Evolutionary conservation across 2,329 filamentous ascomycete species (phyloP), one percentile per base, ranked within the genome.

Genomic region (Pseudocercospora cruenta): DNA sequence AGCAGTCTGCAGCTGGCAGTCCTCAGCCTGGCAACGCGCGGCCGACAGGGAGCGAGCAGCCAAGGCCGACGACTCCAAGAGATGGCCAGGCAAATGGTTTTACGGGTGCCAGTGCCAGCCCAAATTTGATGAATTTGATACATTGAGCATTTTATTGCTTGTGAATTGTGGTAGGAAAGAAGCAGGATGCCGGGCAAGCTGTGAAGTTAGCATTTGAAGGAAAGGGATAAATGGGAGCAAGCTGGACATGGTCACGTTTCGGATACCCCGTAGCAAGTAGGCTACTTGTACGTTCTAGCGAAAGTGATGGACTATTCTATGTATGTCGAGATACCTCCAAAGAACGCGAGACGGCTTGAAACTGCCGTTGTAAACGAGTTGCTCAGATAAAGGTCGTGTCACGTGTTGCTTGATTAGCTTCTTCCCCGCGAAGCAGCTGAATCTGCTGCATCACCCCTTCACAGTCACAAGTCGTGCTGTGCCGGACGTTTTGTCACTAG

Each of bases 41-140:
- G 54, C 64, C 62, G 8, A 61, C 61, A 60, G 68, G 66, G 5
- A 64, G 66, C 19, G 67, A 70, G 33, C 54, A 66, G 36, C 62
- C 67, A 24, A 67, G 68, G 33, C 71, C 73, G 4, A 70, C 68
- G 8, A 74, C 75, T 45, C 74, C 74, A 22, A 69, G 69, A 55
- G 70, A 69, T 16, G 70, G 65, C 21, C 71, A 71, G 54, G 65
- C 63, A 19, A 73, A 72, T 55, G 71, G 70, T 10, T 62, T 58
- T 14, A 63, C 64, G 28, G 77, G 77, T 16, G 77, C 82, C 14
- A 83, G 82, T 67, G 82, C 82, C 12, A 83, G 81, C 67, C 82
- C 82, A 14, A 83, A 79, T 65, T 73, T 84, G 72, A 78, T 79
- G 62, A 83, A 84, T 70, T 69, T 84, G 65, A 72, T 84, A 67